These are phyloP conservation scores for Neurospora sp. DNA, from an alignment of 495 filamentous ascomycete genomes.

Conservation along the genomic window DNA sequence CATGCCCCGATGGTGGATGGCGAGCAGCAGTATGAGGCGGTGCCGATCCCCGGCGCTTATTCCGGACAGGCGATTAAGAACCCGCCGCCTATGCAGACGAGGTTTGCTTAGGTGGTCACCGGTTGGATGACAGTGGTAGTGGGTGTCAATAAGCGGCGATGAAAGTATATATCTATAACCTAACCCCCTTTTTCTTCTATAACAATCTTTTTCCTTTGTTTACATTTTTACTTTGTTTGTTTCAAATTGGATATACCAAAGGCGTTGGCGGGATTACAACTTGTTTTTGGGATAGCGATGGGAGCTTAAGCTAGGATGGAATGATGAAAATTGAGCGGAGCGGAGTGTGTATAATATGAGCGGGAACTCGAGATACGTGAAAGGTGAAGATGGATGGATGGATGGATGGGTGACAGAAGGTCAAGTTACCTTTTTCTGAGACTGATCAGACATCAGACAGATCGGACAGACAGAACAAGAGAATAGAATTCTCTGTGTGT, in stretches of 20 bases:
- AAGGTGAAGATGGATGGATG: background rate
- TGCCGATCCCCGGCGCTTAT: constrained; percentile 60
- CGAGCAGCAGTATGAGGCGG: constrained; percentile 56
- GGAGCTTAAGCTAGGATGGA: background rate
- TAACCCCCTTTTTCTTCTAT: constrained; percentile 11
- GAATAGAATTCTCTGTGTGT: background rate
- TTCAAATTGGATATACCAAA: constrained; percentile 15
- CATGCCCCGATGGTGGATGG: constrained; percentile 47
- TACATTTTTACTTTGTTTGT: constrained; percentile 6
- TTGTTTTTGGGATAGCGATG: background rate
- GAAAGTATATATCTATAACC: background rate
- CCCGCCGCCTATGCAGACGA: constrained; percentile 2
- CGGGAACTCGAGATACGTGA: constrained; percentile 4
- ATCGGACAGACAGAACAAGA: background rate
- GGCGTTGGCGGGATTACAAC: constrained; percentile 15
- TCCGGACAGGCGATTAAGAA: constrained; percentile 25
- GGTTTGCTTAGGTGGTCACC: constrained; percentile 25
- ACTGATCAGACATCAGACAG: background rate
- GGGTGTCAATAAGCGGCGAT: background rate
- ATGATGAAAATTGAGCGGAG: background rate
- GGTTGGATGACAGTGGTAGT: constrained; percentile 2
- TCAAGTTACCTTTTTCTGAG: background rate
- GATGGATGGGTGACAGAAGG: background rate
- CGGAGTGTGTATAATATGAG: constrained; percentile 24
- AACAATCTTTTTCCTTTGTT: constrained; percentile 17